phyloP scores from a whole-genome alignment of 1,284 basidiomycete species.

The Pascua guehoae region DNA sequence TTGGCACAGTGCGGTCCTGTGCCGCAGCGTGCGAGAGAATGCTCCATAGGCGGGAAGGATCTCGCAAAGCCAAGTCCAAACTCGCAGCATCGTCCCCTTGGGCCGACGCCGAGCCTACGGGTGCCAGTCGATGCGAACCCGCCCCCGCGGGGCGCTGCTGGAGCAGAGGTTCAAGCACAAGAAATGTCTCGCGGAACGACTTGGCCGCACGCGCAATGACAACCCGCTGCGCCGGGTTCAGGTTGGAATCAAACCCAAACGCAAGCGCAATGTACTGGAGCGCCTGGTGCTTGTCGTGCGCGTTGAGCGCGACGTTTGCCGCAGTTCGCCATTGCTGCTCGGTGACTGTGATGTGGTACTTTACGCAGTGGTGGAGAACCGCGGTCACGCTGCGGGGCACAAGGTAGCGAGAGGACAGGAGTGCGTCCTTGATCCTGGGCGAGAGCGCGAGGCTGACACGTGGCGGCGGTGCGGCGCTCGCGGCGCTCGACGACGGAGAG shows the following conservation, averaged over 20 bases:
- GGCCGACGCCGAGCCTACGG: no score
- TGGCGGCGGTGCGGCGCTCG: no score
- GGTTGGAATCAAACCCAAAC: background rate
- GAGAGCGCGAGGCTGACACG: background rate
- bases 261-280: slow-evolving; percentile 1
- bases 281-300: background rate
- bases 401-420: slow-evolving; percentile 2
- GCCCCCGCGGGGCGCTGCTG: no score
- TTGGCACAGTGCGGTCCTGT: background rate
- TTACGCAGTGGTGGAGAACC: background rate
- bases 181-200: slow-evolving; percentile 2
- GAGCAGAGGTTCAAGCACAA: slow-evolving; percentile 6
- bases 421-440: background rate
- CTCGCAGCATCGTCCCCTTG: background rate
- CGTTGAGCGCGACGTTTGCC: background rate
- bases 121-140: no score
- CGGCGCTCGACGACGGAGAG: no score
- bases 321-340: slow-evolving; percentile 4
- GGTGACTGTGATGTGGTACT: background rate
- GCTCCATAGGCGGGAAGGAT: slow-evolving; percentile 3
- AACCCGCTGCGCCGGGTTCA: background rate
- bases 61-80: no score
- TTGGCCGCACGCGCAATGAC: slow-evolving; percentile 2
- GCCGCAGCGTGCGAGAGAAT: slow-evolving; percentile 8
- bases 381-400: background rate